These are phyloP conservation scores for Diaporthe velutina DNA, from an alignment of 2,329 filamentous ascomycete species.

Conservation along the genomic window DNA sequence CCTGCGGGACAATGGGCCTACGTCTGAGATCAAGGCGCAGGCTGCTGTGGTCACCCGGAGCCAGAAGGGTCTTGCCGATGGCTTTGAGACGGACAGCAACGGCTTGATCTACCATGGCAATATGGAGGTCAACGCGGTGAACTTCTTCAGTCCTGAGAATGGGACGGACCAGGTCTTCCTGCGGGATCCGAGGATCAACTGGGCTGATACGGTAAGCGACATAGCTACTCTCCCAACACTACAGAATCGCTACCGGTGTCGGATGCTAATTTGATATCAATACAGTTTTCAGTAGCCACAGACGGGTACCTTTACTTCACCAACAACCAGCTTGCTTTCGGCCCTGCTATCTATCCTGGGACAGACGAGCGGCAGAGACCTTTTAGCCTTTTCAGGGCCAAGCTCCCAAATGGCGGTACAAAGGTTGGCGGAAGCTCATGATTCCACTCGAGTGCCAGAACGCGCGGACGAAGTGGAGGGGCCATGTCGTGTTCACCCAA, in stretches of 20 bases:
- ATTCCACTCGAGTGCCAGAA: not conserved
- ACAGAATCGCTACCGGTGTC: not conserved
- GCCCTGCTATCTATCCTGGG: conserved; percentile 36
- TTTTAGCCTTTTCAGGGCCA: conserved; percentile 44
- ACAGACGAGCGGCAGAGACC: conserved; percentile 42
- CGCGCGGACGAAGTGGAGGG: not conserved
- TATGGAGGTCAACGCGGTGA: conserved; percentile 62
- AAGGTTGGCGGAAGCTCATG: conserved; percentile 40
- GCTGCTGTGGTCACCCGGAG: conserved; percentile 56
- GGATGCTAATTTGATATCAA: not conserved
- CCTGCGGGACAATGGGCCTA: conserved; percentile 53
- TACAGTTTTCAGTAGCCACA: conserved; percentile 51
- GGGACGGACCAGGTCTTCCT: conserved; percentile 58
- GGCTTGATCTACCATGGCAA: conserved; percentile 62
- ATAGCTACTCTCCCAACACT: accelerated
- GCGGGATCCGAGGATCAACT: conserved; percentile 56
- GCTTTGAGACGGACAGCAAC: conserved; percentile 65
- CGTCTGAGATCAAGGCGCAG: conserved; percentile 58
- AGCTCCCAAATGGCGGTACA: conserved; percentile 43
- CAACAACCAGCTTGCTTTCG: conserved; percentile 59
- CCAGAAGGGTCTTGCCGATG: conserved; percentile 64
- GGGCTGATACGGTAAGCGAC: conserved; percentile 59
- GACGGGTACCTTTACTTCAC: conserved; percentile 67
- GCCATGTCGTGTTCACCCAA: accelerated
- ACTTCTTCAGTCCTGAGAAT: conserved; percentile 55